Base-by-base conservation (phyloP, 202 grass and related monocot species). In the Panicum hallii region DNA sequence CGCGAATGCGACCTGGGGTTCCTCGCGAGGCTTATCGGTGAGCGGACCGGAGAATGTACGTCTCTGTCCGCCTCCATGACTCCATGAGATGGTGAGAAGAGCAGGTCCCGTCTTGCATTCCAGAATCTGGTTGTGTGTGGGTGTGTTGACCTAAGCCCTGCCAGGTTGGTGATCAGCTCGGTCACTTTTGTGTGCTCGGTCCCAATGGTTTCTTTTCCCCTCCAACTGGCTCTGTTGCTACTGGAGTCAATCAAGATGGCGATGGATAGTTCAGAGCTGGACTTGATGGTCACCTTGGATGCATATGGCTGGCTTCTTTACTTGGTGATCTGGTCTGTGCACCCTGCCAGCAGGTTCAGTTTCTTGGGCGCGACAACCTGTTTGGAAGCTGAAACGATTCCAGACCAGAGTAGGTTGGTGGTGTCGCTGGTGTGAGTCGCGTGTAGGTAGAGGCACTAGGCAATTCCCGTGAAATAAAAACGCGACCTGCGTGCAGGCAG, bases 41-140 rank as follows among this genome's bases (percentile, higher is more conserved):
- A 81, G 26, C 81, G 4, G 81, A 84, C 14, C 30, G 22, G 70
- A 23, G 85, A 88, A 88, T 84, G 58, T 79, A 26, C 43, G 46
- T 45, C 19, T 16, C 2, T 19, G 47, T 9, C 43, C n/a, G 56
- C 48, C 53, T 40, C 23, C 54, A 54, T 28, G 64, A 44, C 10
- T 20, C 52, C 6, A 44, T 15, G 52, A 46, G 44, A 48, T 11
- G 11, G 12, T 15, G 47, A 70, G 66, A 36, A 16, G 64, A 52
- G 70, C 26, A 83, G 67, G 48, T 67, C 58, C 42, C 58, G 26
- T 26, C 26, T 26, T 26, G 0, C 16, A 1, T 19, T 17, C 34
- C 43, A 44, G 82, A 63, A 5, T 70, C n/a, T 76, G 69, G 64
- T 65, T 30, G 10, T 26, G 26, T 26, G 26, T 26, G 26, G 26